Conservation (phyloP, 2,329 filamentous ascomycete species). For the Claviceps sp. region DNA sequence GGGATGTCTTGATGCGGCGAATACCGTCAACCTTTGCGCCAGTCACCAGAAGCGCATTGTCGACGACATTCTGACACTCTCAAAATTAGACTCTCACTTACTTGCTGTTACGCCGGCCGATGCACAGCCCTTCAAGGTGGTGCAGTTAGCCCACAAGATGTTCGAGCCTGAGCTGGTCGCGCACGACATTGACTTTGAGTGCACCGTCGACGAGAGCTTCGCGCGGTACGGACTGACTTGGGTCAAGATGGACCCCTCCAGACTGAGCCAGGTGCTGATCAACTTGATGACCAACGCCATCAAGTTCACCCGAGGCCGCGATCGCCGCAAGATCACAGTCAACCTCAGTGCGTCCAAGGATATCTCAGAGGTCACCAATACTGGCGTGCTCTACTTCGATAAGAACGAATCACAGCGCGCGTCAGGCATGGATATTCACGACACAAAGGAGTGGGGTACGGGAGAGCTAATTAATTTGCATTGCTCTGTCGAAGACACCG, state of each 20-base stretch:
- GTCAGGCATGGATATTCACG: conserved; percentile 28
- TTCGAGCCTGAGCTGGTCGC: conserved; percentile 63
- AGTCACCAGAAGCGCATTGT: conserved; percentile 66
- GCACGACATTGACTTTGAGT: conserved; percentile 58
- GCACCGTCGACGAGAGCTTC: conserved; percentile 56
- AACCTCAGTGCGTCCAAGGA: conserved; percentile 49
- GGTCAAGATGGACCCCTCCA: conserved; percentile 63
- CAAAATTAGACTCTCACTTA: conserved; percentile 58
- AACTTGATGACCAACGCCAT: conserved; percentile 60
- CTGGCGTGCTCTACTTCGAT: conserved; percentile 34
- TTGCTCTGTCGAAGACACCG: conserved; percentile 60
- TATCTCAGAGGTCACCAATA: conserved; percentile 26
- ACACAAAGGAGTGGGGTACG: conserved; percentile 53
- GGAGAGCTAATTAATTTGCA: conserved; percentile 61
- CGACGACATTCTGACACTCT: conserved; percentile 53
- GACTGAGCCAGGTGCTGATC: conserved; percentile 61
- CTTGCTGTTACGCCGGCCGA: conserved; percentile 58
- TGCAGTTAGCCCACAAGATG: conserved; percentile 61
- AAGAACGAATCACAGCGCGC: conserved; percentile 25
- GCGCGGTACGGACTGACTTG: conserved; percentile 51
- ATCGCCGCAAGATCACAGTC: conserved; percentile 46
- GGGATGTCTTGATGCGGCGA: conserved; percentile 57
- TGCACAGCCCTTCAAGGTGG: conserved; percentile 53
- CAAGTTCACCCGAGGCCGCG: conserved; percentile 50
- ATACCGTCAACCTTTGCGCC: conserved; percentile 68